Base-by-base conservation (phyloP, 805 yeast species). In the Wickerhamomyces tratensis region DNA sequence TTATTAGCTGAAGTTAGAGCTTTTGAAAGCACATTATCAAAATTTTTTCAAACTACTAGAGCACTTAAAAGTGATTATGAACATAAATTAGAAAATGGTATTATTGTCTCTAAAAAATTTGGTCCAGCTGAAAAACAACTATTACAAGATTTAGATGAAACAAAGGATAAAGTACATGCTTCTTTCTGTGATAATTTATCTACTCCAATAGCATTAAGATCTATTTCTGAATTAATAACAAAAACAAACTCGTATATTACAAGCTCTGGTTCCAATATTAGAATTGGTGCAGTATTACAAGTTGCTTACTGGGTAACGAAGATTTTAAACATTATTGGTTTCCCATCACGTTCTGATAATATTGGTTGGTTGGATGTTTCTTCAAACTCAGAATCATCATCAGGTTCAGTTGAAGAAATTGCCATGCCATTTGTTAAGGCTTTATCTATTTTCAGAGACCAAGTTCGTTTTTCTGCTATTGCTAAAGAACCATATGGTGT, bases 181-280 rank as follows among this genome's bases (percentile, higher is more conserved):
- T 84, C 95, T 2, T 85, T 93, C 65, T 82, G 95, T 64, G 98
- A 93, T 59, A 93, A 87, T 58, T 69, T 93, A 48, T 64, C 89
- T 4, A 83, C 93, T 2, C 93, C 95, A 25, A 71, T 66, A 43
- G 96, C 81, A 0, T 61, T 93, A 44, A 76, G 82, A 49, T 57
- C 67, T 1, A 53, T 93, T 40, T 64, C 74, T 46, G 94, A 84
- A 14, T 64, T 93, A 43, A 81, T 91, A 6, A 76, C 82, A 30
- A 72, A 69, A 43, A 57, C 86, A 7, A 91, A 93, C 60, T 73
- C 77, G 34, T 93, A 91, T 58, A 77, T 89, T 37, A 59, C 77
- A 9, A 56, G 72, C n/a, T 72, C 74, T 5, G 68, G 71, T 6
- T 49, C 65, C 12, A 77, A 72, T 14, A 51, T 79, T 39, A 71